Conservation (phyloP, 352 stramenopile species). For the Peronosclerospora sorghi region DNA sequence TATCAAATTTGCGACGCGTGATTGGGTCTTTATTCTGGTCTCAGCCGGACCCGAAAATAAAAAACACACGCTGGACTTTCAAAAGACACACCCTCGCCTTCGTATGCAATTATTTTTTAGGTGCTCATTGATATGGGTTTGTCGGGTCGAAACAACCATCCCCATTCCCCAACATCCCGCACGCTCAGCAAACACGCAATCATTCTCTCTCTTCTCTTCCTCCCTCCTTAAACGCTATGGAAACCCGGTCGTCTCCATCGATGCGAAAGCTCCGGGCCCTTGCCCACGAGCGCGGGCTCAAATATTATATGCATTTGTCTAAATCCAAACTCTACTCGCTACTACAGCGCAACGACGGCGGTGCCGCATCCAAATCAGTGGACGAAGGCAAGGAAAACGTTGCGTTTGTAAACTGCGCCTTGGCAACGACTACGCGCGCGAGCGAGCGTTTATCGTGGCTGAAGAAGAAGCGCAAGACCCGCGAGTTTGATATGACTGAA, state of each 20-base stretch:
- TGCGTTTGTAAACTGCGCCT: conserved; percentile 9
- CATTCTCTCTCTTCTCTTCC: not conserved
- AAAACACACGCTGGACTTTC: not conserved
- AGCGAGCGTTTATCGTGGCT: conserved; percentile 40
- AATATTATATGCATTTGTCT: conserved; percentile 75
- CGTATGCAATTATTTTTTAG: not conserved
- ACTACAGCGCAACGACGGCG: conserved; percentile 64
- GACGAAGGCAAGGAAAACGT: conserved; percentile 9
- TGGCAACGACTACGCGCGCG: conserved; percentile 23
- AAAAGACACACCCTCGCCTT: not conserved
- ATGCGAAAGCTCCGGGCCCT: conserved; percentile 64
- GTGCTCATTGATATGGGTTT: not conserved
- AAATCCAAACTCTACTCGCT: conserved; percentile 73
- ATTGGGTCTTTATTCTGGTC: not conserved
- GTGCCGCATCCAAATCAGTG: conserved; percentile 15
- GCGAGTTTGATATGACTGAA: conserved; percentile 14
- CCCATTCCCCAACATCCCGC: conserved; percentile 16
- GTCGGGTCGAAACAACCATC: conserved; percentile 16
- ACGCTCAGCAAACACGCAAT: conserved; percentile 10
- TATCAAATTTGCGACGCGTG: no score
- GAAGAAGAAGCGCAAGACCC: conserved; percentile 43
- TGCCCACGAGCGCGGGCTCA: conserved; percentile 63
- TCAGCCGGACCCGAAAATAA: not conserved
- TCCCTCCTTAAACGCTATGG: conserved; percentile 25
- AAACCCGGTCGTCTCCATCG: conserved; percentile 74